Evolutionary conservation across 148 eudicot genomes (phyloP).

Genomic region (Camellia lanceoleosa): DNA sequence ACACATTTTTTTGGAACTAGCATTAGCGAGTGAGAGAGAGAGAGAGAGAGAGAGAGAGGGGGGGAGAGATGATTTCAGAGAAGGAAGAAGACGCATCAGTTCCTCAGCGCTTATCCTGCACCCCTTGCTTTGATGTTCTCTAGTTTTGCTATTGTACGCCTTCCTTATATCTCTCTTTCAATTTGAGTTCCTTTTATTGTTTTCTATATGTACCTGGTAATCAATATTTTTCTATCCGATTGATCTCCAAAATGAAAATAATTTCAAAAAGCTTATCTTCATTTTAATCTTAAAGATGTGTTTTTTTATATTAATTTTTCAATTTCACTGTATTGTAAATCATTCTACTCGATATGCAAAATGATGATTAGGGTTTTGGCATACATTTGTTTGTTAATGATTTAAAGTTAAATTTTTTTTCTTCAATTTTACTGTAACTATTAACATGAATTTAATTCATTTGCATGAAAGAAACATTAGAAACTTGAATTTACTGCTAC

Average conservation of each 20-base stretch:
- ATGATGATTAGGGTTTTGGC: too few relatives aligned
- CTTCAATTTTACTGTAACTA: too few relatives aligned
- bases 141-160: constrained; percentile 87
- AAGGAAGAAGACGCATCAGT: constrained; percentile 13
- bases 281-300: not conserved
- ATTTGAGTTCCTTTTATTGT: not conserved
- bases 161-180: constrained; percentile 13
- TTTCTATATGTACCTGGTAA: not conserved
- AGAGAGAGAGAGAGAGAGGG: not conserved
- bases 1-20: too few relatives aligned
- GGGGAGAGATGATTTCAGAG: constrained; percentile 24
- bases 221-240: not conserved
- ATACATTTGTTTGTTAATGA: too few relatives aligned
- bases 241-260: not conserved
- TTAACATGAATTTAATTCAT: too few relatives aligned
- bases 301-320: not conserved
- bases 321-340: too few relatives aligned
- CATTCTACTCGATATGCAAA: too few relatives aligned
- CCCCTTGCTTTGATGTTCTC: constrained; percentile 69
- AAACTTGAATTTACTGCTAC: too few relatives aligned
- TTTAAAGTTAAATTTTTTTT: too few relatives aligned
- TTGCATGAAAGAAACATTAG: too few relatives aligned
- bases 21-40: too few relatives aligned
- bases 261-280: not conserved
- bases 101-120: constrained; percentile 48